These are phyloP conservation scores for Xylaria hypoxylon DNA, from an alignment of 2,329 filamentous ascomycete genomes.

Conservation along the genomic window DNA sequence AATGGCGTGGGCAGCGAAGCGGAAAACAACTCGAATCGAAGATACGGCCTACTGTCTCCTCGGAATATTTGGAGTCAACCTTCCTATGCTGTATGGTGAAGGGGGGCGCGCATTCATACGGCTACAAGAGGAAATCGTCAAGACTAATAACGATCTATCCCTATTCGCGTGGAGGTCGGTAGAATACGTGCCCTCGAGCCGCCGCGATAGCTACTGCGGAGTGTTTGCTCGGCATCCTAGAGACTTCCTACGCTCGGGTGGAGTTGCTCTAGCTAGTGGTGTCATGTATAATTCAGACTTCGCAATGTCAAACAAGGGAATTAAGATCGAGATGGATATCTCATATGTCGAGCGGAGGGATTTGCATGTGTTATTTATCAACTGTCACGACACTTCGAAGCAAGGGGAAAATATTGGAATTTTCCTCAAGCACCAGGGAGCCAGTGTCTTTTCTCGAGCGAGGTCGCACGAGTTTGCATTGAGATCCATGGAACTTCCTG, in stretches of 20 bases:
- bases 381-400: background rate
- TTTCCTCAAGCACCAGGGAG: background rate
- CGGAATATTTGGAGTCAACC: constrained; percentile 6
- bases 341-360: background rate
- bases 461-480: background rate
- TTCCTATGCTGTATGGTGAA: constrained; percentile 17
- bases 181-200: background rate
- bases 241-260: background rate
- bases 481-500: background rate
- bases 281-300: background rate
- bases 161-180: background rate
- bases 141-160: background rate
- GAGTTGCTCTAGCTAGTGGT: background rate
- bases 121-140: constrained; percentile 14
- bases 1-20: constrained; percentile 8
- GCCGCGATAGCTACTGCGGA: background rate
- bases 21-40: background rate
- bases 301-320: background rate
- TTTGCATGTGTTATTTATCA: background rate
- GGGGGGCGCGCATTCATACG: background rate
- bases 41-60: constrained; percentile 20
- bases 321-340: background rate
- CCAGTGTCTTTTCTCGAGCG: background rate
- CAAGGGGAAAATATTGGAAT: background rate
- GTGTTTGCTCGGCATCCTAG: background rate